Evolutionary conservation across 768 basidiomycete species (phyloP).

Genomic region (Hericium erinaceus): DNA sequence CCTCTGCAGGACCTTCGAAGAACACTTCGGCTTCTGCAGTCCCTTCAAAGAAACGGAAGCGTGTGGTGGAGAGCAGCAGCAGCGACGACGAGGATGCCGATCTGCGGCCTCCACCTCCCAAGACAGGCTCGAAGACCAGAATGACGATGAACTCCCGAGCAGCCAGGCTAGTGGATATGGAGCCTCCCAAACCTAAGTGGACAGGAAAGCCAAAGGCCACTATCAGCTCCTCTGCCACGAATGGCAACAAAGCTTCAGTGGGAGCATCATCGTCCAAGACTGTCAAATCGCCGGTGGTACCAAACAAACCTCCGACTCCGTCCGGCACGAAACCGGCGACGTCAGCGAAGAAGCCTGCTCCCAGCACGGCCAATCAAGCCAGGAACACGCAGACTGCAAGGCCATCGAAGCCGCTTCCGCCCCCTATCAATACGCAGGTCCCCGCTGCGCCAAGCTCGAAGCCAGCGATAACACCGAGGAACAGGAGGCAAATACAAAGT

Average conservation of each 20-base stretch:
- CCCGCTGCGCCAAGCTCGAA: not conserved
- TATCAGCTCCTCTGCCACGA: not conserved
- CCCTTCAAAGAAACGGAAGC: not conserved
- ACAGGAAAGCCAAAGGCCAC: not conserved
- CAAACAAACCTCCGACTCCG: not conserved
- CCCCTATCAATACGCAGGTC: too few species aligned
- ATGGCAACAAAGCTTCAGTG: not conserved
- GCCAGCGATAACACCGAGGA: too few species aligned
- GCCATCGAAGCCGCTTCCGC: too few species aligned
- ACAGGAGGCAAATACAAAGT: not conserved
- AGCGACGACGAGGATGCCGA: not conserved
- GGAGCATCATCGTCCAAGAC: not conserved
- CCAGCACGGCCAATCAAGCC: too few species aligned
- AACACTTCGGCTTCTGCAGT: not conserved
- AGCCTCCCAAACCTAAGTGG: not conserved
- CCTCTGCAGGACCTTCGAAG: too few species aligned
- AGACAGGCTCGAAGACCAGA: not conserved
- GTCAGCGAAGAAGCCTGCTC: too few species aligned
- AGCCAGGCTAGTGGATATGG: too few species aligned
- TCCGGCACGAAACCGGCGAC: not conserved
- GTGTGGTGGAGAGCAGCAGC: not conserved
- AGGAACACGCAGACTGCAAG: too few species aligned
- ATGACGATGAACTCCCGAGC: not conserved
- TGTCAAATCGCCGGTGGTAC: not conserved
- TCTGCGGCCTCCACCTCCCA: not conserved